A percentile compares a stretch with the other conserved stretches of the same genome.
These are phyloP conservation scores for Anastatica hierochuntica DNA, from an alignment of 345 rosid genomes.

Conservation along the genomic window DNA sequence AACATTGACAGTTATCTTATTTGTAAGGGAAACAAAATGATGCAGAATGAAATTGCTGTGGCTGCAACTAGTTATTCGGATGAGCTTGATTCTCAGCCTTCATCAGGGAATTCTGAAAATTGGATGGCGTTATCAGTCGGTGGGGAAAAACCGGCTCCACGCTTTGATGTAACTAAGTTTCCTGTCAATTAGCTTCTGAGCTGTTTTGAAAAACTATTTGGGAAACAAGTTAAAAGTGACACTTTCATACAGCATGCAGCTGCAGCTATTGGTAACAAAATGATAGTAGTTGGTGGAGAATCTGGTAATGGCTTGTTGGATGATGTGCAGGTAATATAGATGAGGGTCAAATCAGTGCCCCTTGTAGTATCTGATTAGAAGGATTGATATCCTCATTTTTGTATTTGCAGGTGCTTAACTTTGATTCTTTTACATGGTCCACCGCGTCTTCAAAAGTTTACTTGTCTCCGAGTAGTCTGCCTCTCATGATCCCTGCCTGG, in stretches of 20 bases:
- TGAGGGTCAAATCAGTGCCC: not conserved
- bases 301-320: conserved; percentile 69
- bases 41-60: conserved; percentile 43
- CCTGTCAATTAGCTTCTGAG: conserved; percentile 2
- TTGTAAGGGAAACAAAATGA: not conserved
- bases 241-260: conserved; percentile 69
- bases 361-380: too few relatives aligned
- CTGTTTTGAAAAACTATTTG: not conserved
- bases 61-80: conserved; percentile 40
- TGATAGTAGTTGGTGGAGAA: conserved; percentile 97
- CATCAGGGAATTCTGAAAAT: conserved; percentile 52
- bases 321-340: conserved; percentile 76
- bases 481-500: conserved; percentile 94
- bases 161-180: conserved; percentile 50
- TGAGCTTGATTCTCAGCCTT: conserved; percentile 40
- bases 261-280: conserved; percentile 77
- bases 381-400: not conserved
- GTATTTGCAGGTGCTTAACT: conserved; percentile 57
- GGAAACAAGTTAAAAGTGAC: not conserved
- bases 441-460: conserved; percentile 76
- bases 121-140: conserved; percentile 77
- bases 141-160: conserved; percentile 75
- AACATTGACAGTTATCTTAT: conserved; percentile 2
- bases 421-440: conserved; percentile 74
- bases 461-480: conserved; percentile 86